These are phyloP conservation scores for Endothia cerciana DNA, from an alignment of 2,329 filamentous ascomycete species.

Conservation along the genomic window DNA sequence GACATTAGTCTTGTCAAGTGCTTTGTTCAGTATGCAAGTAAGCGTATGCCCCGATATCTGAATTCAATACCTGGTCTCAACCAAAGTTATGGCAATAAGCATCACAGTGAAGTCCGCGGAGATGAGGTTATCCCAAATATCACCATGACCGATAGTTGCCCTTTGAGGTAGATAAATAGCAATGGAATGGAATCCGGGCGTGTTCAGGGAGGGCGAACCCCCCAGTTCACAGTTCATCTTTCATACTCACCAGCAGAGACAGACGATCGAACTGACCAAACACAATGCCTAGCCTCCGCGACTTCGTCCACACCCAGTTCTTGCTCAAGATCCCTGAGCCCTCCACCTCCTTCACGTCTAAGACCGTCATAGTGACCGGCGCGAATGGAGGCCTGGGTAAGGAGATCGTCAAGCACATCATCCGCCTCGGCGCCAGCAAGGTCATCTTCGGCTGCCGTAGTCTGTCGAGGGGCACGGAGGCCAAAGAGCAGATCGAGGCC, in stretches of 20 bases:
- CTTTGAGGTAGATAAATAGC: background rate
- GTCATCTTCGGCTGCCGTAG: constrained; percentile 46
- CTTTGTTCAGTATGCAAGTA: background rate
- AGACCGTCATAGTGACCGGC: constrained; percentile 32
- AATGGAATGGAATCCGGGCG: background rate
- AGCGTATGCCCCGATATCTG: background rate
- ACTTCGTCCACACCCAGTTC: constrained; percentile 28
- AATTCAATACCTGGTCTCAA: too few relatives aligned
- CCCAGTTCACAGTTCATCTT: background rate
- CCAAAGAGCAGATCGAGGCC: constrained; percentile 34
- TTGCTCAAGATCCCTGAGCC: constrained; percentile 28
- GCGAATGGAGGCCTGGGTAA: constrained; percentile 32
- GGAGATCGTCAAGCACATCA: constrained; percentile 33
- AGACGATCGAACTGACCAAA: too few relatives aligned
- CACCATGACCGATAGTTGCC: background rate
- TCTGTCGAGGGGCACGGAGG: constrained; percentile 33
- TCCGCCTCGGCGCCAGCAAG: constrained; percentile 37
- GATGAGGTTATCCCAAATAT: background rate
- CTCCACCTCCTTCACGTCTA: constrained; percentile 23
- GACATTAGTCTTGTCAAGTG: too few relatives aligned
- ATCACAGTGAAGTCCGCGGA: constrained; percentile 5
- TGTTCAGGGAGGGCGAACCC: background rate
- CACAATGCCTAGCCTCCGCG: too few relatives aligned
- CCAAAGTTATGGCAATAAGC: too few relatives aligned
- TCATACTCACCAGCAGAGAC: background rate